Conservation (phyloP, 352 stramenopile species). For the Phytophthora capsici region DNA sequence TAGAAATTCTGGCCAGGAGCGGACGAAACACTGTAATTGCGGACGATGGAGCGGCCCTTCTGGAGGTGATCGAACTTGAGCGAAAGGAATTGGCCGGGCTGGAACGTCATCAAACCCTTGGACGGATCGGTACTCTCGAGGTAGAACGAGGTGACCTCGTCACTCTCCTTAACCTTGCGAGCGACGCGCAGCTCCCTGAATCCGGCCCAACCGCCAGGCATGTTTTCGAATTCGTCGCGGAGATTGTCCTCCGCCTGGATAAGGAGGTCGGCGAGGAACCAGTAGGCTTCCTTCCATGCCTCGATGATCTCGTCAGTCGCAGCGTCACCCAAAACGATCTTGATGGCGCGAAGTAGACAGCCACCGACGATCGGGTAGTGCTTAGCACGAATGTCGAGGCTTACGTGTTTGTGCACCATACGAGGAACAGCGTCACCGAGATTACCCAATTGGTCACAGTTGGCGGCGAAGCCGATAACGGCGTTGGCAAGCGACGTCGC, state of each 20-base stretch:
- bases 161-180: constrained; percentile 54
- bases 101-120: constrained; percentile 48
- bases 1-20: constrained; percentile 48
- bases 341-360: constrained; percentile 64
- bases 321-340: constrained; percentile 53
- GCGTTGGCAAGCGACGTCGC: constrained; percentile 57
- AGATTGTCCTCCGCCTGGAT: constrained; percentile 60
- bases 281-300: constrained; percentile 65
- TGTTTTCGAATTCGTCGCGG: constrained; percentile 40
- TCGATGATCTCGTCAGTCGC: constrained; percentile 66
- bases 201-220: constrained; percentile 57
- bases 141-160: constrained; percentile 67
- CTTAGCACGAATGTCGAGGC: constrained; percentile 64
- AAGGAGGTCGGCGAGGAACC: constrained; percentile 64
- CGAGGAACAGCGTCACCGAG: constrained; percentile 56
- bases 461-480: constrained; percentile 65
- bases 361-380: constrained; percentile 74
- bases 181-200: constrained; percentile 64
- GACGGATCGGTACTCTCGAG: constrained; percentile 46
- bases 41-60: constrained; percentile 47
- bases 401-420: constrained; percentile 72
- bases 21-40: constrained; percentile 65
- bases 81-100: constrained; percentile 64
- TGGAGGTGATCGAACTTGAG: constrained; percentile 54
- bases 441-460: constrained; percentile 63